Conservation (phyloP, 208 protist genomes). For the Wallacemonas rigidus region DNA sequence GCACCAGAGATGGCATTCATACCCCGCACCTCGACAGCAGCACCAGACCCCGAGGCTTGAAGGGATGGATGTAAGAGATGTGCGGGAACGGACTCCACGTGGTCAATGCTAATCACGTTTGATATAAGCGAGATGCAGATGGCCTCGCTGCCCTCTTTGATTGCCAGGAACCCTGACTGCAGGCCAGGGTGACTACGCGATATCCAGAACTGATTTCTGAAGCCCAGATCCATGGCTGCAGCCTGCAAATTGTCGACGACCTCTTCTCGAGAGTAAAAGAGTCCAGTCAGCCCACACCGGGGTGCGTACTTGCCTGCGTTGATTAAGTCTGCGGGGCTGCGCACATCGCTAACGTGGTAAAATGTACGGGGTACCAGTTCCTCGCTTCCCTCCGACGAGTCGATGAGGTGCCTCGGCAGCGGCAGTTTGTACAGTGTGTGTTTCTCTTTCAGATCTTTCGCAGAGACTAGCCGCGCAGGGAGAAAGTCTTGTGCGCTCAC, state of each 20-base stretch:
- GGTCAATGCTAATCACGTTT: constrained; percentile 55
- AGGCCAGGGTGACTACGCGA: constrained; percentile 61
- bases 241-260: constrained; percentile 90
- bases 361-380: constrained; percentile 62
- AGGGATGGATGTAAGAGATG: constrained; percentile 60
- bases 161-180: constrained; percentile 56
- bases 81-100: constrained; percentile 52
- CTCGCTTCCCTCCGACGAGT: constrained; percentile 40
- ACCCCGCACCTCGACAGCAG: constrained; percentile 20
- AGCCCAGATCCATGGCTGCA: constrained; percentile 66
- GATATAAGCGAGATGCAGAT: constrained; percentile 82
- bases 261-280: constrained; percentile 87
- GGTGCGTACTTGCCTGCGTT: constrained; percentile 35
- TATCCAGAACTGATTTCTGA: constrained; percentile 89
- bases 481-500: constrained; percentile 62
- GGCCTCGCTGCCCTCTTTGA: constrained; percentile 77
- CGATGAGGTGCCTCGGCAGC: constrained; percentile 76
- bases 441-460: constrained; percentile 21
- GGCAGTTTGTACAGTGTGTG: constrained; percentile 48
- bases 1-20: constrained; percentile 85
- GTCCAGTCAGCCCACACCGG: constrained; percentile 72
- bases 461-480: constrained; percentile 41
- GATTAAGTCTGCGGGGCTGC: constrained; percentile 16
- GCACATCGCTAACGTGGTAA: constrained; percentile 61
- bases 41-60: background rate